These are phyloP conservation scores for Saccharata proteae DNA, from an alignment of 2,329 filamentous ascomycete species.

Conservation along the genomic window DNA sequence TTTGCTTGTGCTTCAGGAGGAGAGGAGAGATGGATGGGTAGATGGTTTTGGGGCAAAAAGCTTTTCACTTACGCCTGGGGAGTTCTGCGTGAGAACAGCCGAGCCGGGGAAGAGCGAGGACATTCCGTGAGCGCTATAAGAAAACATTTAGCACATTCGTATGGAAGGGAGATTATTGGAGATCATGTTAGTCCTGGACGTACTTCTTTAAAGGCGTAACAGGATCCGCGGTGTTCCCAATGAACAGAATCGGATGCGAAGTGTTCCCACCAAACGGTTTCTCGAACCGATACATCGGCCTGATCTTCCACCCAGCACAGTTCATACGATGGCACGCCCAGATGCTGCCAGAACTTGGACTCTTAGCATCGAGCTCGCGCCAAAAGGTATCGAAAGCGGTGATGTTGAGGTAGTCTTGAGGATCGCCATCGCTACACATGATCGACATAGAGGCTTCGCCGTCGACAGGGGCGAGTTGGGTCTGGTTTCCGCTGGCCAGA, in stretches of 20 bases:
- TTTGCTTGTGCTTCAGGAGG: not conserved
- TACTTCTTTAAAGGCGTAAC: conserved; percentile 41
- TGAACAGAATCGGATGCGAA: conserved; percentile 43
- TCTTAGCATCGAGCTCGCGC: conserved; percentile 20
- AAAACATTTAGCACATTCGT: not conserved
- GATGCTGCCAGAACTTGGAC: conserved; percentile 23
- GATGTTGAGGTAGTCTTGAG: conserved; percentile 16
- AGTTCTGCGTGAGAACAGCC: conserved; percentile 19
- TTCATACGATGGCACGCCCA: conserved; percentile 26
- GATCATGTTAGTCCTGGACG: no score
- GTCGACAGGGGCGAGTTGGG: conserved; percentile 8
- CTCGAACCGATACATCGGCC: conserved; percentile 22
- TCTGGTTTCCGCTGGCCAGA: conserved; percentile 16
- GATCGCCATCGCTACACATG: conserved; percentile 28
- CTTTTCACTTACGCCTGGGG: conserved; percentile 14
- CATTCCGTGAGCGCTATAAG: conserved; percentile 4
- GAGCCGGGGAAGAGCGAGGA: conserved; percentile 14
- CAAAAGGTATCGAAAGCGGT: conserved; percentile 22
- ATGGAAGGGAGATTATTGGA: not conserved
- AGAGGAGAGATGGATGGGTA: not conserved
- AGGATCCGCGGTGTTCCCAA: conserved; percentile 47
- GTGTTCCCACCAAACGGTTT: conserved; percentile 26
- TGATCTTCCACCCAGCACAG: conserved; percentile 27
- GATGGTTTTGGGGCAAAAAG: not conserved
- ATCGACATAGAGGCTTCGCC: conserved; percentile 19